Evolutionary conservation across 768 basidiomycete genomes (phyloP), one percentile per base, ranked within the genome.

Genomic region (Pleurotus cornucopiae): DNA sequence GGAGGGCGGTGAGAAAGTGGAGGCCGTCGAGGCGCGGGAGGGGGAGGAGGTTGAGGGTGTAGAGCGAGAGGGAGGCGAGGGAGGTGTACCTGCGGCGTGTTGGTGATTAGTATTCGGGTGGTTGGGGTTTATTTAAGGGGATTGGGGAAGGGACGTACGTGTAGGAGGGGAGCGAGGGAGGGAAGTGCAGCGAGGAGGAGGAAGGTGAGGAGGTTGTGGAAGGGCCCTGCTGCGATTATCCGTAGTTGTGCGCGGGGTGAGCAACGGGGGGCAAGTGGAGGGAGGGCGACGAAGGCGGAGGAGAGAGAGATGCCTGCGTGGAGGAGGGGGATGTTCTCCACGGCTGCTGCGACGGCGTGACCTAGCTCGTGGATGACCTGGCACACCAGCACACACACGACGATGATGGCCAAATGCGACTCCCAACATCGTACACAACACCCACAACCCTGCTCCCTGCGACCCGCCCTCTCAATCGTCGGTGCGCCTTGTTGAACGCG

Each of bases 311-410:
- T 69, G 14, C 89, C 89, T 39, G 81, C 73, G 13, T 81, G 78
- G 9, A 80, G 68, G 6, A 91, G 74, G 0, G 86, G 83, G 30
- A 92, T 71, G 9, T 74, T 73, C 49, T 89, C 86, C 89, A 87
- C 64, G 16, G 90, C 87, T 11, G 86, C 92, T 6, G 84, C 73
- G 44, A 93, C 63, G 11, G 86, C 88, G 67, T 95, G 92, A 5
- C 92, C 92, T 0, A 80, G 67, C 70, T 95, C 92, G 61, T 94
- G 92, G 16, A 89, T 65, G n/a, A 85, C 61, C 67, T 93, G 91
- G 54, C 80, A 78, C 6, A 81, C 20, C 46, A 85, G 74, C 13
- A 94, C 75, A 0, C 86, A 78, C 5, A 80, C 30, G 5, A 93
- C 61, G 47, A 94, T 80, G 13, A 85, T 60, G 4, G 88, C 88